Percentiles rank a stretch among this genome's conserved stretches.
phyloP scores from a whole-genome alignment of 306 rosid genomes.

The Vigna mungo region DNA sequence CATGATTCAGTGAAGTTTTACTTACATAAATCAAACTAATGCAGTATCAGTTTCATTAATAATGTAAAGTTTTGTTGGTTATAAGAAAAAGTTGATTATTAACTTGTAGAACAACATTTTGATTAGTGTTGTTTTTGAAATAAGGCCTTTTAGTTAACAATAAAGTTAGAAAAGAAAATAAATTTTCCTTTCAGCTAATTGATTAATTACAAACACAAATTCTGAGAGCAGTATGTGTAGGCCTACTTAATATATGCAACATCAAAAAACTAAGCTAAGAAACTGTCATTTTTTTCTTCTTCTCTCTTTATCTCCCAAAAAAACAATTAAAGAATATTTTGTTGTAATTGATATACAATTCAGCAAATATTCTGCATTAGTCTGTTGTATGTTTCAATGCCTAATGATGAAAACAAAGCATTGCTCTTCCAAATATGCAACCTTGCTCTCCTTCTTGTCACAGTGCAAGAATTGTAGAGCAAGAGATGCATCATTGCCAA shows the following conservation, averaged over 20 bases:
- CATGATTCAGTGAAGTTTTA: neutral
- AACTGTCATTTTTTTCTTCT: neutral
- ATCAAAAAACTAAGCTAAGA: conserved; percentile 45
- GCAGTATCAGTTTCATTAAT: neutral
- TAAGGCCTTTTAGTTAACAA: neutral
- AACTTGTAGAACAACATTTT: conserved; percentile 12
- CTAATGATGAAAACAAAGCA: conserved; percentile 29
- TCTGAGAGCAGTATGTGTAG: neutral
- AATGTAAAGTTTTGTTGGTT: neutral
- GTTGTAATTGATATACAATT: conserved; percentile 21
- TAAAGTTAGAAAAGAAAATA: conserved; percentile 20
- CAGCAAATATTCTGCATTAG: conserved; percentile 36
- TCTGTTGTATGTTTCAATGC: conserved; percentile 30
- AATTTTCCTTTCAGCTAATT: conserved; percentile 18
- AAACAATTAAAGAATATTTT: conserved; percentile 44
- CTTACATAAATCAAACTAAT: neutral
- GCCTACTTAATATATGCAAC: conserved; percentile 25
- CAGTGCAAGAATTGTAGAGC: conserved; percentile 22
- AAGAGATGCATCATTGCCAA: conserved; percentile 12
- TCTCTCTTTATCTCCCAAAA: conserved; percentile 31
- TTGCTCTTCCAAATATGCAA: conserved; percentile 26
- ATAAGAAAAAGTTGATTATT: neutral
- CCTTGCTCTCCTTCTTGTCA: conserved; percentile 13
- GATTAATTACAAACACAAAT: conserved; percentile 26
- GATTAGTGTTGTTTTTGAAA: neutral